Conservation (phyloP, 257 asterid species). For the Henckelia pumila region DNA sequence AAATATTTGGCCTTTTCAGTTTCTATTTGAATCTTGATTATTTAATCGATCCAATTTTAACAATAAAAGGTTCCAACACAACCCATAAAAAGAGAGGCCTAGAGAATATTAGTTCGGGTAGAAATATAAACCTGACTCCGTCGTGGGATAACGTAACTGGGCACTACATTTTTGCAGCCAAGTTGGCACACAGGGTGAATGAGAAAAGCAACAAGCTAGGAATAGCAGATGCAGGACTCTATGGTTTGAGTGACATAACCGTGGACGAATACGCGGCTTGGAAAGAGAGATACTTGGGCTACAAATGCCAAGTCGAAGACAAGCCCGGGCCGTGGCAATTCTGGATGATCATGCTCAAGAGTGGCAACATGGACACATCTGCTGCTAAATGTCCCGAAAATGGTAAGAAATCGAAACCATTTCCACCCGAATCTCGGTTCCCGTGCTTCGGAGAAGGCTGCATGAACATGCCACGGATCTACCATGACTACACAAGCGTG, state of each 20-base stretch:
- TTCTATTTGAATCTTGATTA: too few species aligned
- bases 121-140: too few species aligned
- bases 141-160: too few species aligned
- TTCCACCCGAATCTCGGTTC: slow-evolving; percentile 34
- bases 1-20: not conserved
- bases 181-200: slow-evolving; percentile 43
- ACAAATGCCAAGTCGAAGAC: slow-evolving; percentile 53
- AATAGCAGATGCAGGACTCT: not conserved
- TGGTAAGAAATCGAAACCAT: slow-evolving; percentile 43
- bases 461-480: slow-evolving; percentile 57
- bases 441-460: slow-evolving; percentile 61
- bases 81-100: too few species aligned
- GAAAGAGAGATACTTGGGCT: slow-evolving; percentile 47
- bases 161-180: slow-evolving; percentile 10
- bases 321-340: slow-evolving; percentile 57
- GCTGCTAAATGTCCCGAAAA: slow-evolving; percentile 54
- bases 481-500: slow-evolving; percentile 46
- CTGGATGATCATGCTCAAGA: slow-evolving; percentile 69
- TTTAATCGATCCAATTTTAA: too few species aligned
- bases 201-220: slow-evolving; percentile 50
- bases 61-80: too few species aligned
- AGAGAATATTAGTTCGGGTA: too few species aligned
- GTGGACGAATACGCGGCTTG: slow-evolving; percentile 48
- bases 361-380: slow-evolving; percentile 59
- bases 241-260: slow-evolving; percentile 19